Percentiles rank a stretch among this genome's conserved stretches.
Conservation (phyloP, 495 filamentous ascomycete species). For the Aspergillus nidulans region DNA sequence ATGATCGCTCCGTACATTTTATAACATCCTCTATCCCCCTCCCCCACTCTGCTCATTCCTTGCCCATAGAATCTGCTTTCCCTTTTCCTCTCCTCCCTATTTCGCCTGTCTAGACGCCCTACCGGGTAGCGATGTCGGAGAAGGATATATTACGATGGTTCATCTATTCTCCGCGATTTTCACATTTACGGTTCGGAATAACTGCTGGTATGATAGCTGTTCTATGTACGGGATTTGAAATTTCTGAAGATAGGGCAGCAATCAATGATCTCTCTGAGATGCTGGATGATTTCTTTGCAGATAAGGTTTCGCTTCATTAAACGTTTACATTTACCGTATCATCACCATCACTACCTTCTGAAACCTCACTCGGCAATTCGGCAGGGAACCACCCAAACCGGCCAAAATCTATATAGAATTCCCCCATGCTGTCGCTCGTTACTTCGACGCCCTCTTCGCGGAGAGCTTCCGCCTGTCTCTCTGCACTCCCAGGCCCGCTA, state of each 20-base stretch:
- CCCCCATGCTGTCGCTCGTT: constrained; percentile 58
- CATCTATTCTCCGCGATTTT: not conserved
- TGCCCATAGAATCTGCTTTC: constrained; percentile 16
- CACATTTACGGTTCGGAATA: constrained; percentile 1
- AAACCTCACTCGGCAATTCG: constrained; percentile 33
- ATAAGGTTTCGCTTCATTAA: not conserved
- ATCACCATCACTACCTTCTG: constrained; percentile 8
- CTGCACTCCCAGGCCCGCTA: constrained; percentile 66
- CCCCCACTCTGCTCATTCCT: not conserved
- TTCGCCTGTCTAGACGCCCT: not conserved
- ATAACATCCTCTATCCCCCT: constrained; percentile 2
- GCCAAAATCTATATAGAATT: constrained; percentile 62
- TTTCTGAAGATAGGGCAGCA: constrained; percentile 9
- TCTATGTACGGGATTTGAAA: constrained; percentile 11
- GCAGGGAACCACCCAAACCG: constrained; percentile 76
- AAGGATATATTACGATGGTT: not conserved
- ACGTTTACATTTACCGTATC: not conserved
- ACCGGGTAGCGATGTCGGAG: not conserved
- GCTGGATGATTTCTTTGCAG: constrained; percentile 10
- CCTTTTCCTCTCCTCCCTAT: not conserved
- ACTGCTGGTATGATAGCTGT: constrained; percentile 7
- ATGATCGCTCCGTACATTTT: constrained; percentile 21
- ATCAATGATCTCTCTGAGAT: constrained; percentile 12
- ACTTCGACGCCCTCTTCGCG: constrained; percentile 66
- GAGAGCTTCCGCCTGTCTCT: constrained; percentile 64